Evolutionary conservation across 148 eudicot species (phyloP).

Genomic region (Fagopyrum homotropicum): DNA sequence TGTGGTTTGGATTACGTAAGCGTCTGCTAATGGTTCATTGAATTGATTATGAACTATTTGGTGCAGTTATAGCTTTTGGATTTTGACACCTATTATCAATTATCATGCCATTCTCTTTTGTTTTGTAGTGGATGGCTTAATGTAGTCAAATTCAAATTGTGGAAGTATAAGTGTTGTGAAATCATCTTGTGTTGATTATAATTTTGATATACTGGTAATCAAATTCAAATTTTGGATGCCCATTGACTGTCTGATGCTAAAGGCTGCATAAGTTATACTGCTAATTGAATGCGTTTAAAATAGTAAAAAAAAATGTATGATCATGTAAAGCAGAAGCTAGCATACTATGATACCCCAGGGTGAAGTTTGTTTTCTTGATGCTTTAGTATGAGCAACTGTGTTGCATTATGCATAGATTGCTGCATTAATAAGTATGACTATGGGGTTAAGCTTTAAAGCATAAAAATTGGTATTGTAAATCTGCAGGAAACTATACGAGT

Average conservation of each 20-base stretch:
- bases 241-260: neutral
- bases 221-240: neutral
- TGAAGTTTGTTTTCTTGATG: neutral
- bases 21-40: neutral
- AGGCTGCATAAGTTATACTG: neutral
- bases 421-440: neutral
- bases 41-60: neutral
- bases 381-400: neutral
- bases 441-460: neutral
- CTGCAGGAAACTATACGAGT: constrained; percentile 80
- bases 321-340: neutral
- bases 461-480: neutral
- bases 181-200: neutral
- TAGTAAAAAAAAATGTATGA: neutral
- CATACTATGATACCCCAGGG: neutral
- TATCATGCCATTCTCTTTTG: neutral
- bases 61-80: neutral
- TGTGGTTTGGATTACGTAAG: neutral
- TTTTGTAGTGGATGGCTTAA: neutral
- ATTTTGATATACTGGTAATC: neutral
- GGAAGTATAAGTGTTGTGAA: neutral
- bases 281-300: neutral
- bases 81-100: neutral
- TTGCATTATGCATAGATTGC: neutral
- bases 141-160: neutral